A percentile compares a stretch with the other conserved stretches of the same genome.
phyloP scores from a whole-genome alignment of 805 yeast species.

The Wickerhamiella vanderwaltii region DNA sequence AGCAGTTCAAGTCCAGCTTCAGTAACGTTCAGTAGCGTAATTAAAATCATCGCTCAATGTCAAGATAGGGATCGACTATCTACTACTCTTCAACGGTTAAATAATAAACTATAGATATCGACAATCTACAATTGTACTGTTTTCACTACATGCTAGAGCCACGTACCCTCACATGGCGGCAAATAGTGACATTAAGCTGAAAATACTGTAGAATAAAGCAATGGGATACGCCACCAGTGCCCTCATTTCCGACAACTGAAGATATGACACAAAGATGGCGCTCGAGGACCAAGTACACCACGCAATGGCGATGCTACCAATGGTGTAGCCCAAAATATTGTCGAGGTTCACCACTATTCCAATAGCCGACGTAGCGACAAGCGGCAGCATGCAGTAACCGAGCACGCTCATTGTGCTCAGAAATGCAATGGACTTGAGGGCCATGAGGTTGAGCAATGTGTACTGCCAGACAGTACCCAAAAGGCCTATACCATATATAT shows the following conservation, averaged over 20 bases:
- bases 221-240: constrained; percentile 88
- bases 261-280: constrained; percentile 78
- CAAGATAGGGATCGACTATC: too few relatives aligned
- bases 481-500: constrained; percentile 89
- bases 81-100: too few relatives aligned
- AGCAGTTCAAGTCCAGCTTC: too few relatives aligned
- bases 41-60: too few relatives aligned
- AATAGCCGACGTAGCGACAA: constrained; percentile 63
- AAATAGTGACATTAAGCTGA: constrained; percentile 92
- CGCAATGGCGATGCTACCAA: constrained; percentile 53
- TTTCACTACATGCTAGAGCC: too few relatives aligned
- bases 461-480: constrained; percentile 82
- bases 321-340: constrained; percentile 56
- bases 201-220: constrained; percentile 80
- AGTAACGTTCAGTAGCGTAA: too few relatives aligned
- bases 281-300: constrained; percentile 95
- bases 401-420: constrained; percentile 76
- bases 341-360: constrained; percentile 59
- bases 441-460: constrained; percentile 76
- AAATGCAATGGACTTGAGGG: constrained; percentile 36
- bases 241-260: constrained; percentile 75
- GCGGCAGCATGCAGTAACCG: constrained; percentile 87
- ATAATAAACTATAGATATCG: too few relatives aligned
- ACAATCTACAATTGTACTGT: too few relatives aligned
- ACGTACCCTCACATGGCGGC: too few relatives aligned